Evolutionary conservation across 2,329 filamentous ascomycete species (phyloP).

Genomic region (Xylaria sp.): DNA sequence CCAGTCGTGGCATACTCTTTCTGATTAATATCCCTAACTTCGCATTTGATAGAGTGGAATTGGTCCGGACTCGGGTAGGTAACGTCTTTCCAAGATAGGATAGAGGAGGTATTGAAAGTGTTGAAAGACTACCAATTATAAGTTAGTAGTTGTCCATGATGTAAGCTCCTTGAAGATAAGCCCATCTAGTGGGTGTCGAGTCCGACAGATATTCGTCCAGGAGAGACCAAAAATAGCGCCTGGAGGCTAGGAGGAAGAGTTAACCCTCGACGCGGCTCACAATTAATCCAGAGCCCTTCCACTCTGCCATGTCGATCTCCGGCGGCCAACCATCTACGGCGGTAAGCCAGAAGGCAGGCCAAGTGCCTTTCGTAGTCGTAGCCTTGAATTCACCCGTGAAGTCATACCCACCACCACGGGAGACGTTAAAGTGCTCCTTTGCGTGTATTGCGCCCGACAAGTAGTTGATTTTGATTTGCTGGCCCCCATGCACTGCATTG

Average conservation of each 20-base stretch:
- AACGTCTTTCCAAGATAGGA: conserved; percentile 59
- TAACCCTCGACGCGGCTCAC: conserved; percentile 11
- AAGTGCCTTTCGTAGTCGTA: conserved; percentile 57
- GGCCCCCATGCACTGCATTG: conserved; percentile 51
- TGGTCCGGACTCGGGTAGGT: conserved; percentile 56
- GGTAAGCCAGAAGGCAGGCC: conserved; percentile 70
- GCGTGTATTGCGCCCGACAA: conserved; percentile 59
- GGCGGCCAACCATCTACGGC: conserved; percentile 66
- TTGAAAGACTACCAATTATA: conserved; percentile 56
- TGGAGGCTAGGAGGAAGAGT: neutral
- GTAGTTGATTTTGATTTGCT: conserved; percentile 61
- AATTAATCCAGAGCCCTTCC: conserved; percentile 67
- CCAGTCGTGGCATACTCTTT: conserved; percentile 50
- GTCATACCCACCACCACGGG: conserved; percentile 54
- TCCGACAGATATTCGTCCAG: neutral
- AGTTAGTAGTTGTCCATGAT: conserved; percentile 1
- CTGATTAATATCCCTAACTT: conserved; percentile 63
- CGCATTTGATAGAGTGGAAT: conserved; percentile 62
- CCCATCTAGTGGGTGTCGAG: neutral
- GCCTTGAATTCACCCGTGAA: conserved; percentile 55
- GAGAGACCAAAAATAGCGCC: neutral
- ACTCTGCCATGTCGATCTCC: conserved; percentile 69
- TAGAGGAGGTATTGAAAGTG: conserved; percentile 55
- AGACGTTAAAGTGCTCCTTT: conserved; percentile 54
- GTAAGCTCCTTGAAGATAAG: neutral